Percentiles rank a stretch among this genome's conserved stretches.
Conservation (phyloP, 2,329 filamentous ascomycete genomes). For the Colletotrichum nymphaeae region DNA sequence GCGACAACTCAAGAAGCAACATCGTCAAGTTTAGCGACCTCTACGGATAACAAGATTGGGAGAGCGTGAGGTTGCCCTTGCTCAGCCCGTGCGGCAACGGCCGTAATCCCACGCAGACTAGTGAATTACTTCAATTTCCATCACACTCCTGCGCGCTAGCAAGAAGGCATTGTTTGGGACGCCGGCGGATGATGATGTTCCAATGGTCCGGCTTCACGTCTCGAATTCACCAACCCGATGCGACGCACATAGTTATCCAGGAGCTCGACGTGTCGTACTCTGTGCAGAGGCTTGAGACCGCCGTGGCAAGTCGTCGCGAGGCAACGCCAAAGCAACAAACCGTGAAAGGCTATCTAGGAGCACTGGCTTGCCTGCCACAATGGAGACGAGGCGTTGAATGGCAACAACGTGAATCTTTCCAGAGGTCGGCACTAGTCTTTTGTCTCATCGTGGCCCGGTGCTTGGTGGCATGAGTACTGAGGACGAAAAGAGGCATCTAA, state of each 20-base stretch:
- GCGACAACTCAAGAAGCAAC: background rate
- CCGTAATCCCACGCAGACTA: conserved; percentile 16
- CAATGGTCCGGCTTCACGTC: background rate
- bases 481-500: conserved; percentile 17
- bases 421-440: conserved; percentile 7
- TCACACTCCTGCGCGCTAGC: background rate
- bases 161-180: background rate
- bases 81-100: conserved; percentile 17
- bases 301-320: background rate
- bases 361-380: background rate
- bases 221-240: background rate
- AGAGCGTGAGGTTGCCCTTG: background rate
- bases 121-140: background rate
- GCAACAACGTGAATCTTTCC: conserved; percentile 4
- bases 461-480: conserved; percentile 19
- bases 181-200: background rate
- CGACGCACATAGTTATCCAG: background rate
- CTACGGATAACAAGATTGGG: background rate
- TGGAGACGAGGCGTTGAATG: conserved; percentile 9
- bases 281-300: background rate
- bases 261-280: background rate
- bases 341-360: background rate
- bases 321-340: background rate
- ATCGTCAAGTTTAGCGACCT: background rate
- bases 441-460: conserved; percentile 21